Conservation (phyloP, 139 green algal genomes). For the Chlorokybus atmophyticus region DNA sequence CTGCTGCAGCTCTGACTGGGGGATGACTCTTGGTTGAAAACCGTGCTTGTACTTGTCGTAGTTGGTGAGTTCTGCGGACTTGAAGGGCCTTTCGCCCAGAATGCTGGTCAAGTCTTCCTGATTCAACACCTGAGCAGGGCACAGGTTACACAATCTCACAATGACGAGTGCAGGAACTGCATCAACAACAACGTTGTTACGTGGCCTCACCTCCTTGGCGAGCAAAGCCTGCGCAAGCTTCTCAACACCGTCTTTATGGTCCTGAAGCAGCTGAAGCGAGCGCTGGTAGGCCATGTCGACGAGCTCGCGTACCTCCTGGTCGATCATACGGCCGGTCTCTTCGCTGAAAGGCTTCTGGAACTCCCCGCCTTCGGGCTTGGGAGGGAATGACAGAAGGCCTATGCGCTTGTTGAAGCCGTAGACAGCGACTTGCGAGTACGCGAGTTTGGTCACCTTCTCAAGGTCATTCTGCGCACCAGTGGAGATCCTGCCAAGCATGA, state of each 20-base stretch:
- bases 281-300: conserved; percentile 69
- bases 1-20: too few relatives aligned
- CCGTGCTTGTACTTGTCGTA: conserved; percentile 78
- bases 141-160: too few relatives aligned
- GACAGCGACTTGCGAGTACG: conserved; percentile 53
- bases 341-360: conserved; percentile 94
- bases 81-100: conserved; percentile 78
- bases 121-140: too few relatives aligned
- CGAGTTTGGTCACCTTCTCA: conserved; percentile 85
- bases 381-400: conserved; percentile 89
- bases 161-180: too few relatives aligned
- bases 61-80: conserved; percentile 70
- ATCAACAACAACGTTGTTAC: too few relatives aligned
- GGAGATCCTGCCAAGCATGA: conserved; percentile 86
- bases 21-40: too few relatives aligned
- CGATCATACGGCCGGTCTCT: conserved; percentile 86
- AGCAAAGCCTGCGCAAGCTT: conserved; percentile 59
- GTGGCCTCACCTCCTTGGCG: too few relatives aligned
- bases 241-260: conserved; percentile 70
- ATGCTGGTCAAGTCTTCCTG: conserved; percentile 79
- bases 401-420: conserved; percentile 94
- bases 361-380: conserved; percentile 50
- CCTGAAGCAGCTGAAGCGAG: conserved; percentile 66
- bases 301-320: conserved; percentile 77
- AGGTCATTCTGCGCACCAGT: conserved; percentile 92